These are phyloP conservation scores for Coelastrella sp. DNA, from an alignment of 139 green algal species.

Conservation along the genomic window DNA sequence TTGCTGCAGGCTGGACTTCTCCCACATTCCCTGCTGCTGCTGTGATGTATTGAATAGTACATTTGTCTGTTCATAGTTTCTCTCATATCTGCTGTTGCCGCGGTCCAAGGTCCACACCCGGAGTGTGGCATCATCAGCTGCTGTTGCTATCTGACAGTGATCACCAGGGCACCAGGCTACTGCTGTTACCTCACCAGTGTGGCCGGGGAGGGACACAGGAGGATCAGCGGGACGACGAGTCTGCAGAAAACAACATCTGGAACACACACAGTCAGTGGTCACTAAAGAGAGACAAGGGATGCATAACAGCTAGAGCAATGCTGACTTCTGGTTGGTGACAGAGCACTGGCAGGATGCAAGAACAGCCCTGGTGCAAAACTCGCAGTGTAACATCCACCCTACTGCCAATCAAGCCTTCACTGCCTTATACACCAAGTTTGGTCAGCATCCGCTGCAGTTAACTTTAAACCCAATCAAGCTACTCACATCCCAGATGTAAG, in stretches of 20 bases:
- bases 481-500: slow-evolving; percentile 79
- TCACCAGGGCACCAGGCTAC: slow-evolving; percentile 83
- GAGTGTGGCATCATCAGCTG: slow-evolving; percentile 72
- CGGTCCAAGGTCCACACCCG: slow-evolving; percentile 69
- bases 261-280: neutral
- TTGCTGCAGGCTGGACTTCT: slow-evolving; percentile 25
- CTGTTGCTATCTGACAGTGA: slow-evolving; percentile 66
- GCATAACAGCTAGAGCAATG: too few relatives aligned
- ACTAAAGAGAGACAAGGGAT: neutral
- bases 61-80: slow-evolving; percentile 13
- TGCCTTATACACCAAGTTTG: too few relatives aligned
- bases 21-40: slow-evolving; percentile 8
- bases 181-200: slow-evolving; percentile 79
- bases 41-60: neutral
- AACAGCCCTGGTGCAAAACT: too few relatives aligned
- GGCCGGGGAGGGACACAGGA: slow-evolving; percentile 62
- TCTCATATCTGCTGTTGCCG: neutral
- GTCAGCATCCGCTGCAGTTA: too few relatives aligned
- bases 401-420: too few relatives aligned
- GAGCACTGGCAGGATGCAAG: too few relatives aligned
- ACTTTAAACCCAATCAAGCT: too few relatives aligned
- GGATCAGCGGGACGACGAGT: neutral
- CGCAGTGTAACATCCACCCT: too few relatives aligned
- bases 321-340: too few relatives aligned
- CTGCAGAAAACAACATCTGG: neutral